Base-by-base conservation (phyloP, 2,329 filamentous ascomycete species). In the Neopestalotiopsis rosae region DNA sequence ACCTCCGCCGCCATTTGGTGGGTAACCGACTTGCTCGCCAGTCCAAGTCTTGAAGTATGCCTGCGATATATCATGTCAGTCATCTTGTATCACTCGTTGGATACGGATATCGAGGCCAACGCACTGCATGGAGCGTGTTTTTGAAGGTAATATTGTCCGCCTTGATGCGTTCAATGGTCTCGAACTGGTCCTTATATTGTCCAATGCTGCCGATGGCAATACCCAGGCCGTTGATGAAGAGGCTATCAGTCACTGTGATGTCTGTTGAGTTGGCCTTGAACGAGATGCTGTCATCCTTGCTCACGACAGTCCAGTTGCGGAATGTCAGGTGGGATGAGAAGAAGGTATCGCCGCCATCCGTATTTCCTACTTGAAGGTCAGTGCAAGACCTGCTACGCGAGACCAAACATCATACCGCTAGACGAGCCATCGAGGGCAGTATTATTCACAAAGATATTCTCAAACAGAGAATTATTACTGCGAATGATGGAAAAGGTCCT, bases 11-110 rank as follows among this genome's bases (percentile, higher is more conserved):
- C 88, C 87, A 71, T 90, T 90, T 1, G 87, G 87, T 1, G 86
- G 86, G 65, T 83, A 85, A n/a, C 86, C 85, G 32, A 81, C 80
- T 45, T 81, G 81, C 10, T 84, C 76, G n/a, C 85, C 86, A 0
- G 86, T 87, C 88, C 88, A 90, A 0, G 87, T 89, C 78, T 90
- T 90, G 69, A 89, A 76, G 71, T 88, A 87, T 20, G 81, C 81
- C 1, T 62, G 34, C 59, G 12, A 5, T 38, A 4, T 62, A 30
- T 62, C 59, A 62, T 62, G 32, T 62, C 59, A 62, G 59, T 30
- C 3, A 14, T 1, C 12, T 13, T 4, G 32, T 2, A 40, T 5
- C 59, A 2, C 32, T 5, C 17, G 7, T 5, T 1, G 4, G 13
- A 9, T 3, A 34, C 5, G 3, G 14, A 30, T 3, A 2, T 2